Conservation (phyloP, 2,329 filamentous ascomycete genomes). For the Beauveria rudraprayagi region DNA sequence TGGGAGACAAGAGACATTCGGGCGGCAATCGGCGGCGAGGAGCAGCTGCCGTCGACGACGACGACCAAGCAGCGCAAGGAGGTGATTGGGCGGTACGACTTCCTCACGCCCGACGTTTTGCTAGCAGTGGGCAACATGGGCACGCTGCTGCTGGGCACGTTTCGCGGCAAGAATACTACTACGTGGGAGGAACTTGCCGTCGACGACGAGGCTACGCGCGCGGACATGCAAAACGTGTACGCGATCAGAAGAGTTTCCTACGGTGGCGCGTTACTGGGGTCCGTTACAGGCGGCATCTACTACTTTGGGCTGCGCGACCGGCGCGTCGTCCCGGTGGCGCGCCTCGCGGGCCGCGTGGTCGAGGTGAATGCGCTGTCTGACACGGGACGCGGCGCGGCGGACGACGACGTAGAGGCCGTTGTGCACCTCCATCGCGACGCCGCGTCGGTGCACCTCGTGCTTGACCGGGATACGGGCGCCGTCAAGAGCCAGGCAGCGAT, state of each 20-base stretch:
- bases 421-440: slow-evolving; percentile 39
- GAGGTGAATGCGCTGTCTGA: slow-evolving; percentile 38
- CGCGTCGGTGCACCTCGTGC: slow-evolving; percentile 34
- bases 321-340: slow-evolving; percentile 27
- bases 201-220: slow-evolving; percentile 24
- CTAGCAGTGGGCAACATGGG: slow-evolving; percentile 55
- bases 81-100: slow-evolving; percentile 55
- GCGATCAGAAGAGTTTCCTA: slow-evolving; percentile 33
- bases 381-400: not conserved
- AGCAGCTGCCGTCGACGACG: slow-evolving; percentile 6
- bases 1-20: slow-evolving; percentile 28
- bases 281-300: slow-evolving; percentile 40
- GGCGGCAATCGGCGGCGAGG: not conserved
- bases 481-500: slow-evolving; percentile 24
- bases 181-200: slow-evolving; percentile 35
- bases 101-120: slow-evolving; percentile 44
- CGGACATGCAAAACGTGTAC: slow-evolving; percentile 39
- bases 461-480: slow-evolving; percentile 25
- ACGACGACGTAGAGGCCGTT: slow-evolving; percentile 26
- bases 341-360: slow-evolving; percentile 40
- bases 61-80: slow-evolving; percentile 22
- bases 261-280: slow-evolving; percentile 39
- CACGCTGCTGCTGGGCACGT: slow-evolving; percentile 41
- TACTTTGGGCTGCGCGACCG: slow-evolving; percentile 27
- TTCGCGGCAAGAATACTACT: slow-evolving; percentile 21